Conservation (phyloP, 139 green algal species). For the Chlamydomonas sp. region DNA sequence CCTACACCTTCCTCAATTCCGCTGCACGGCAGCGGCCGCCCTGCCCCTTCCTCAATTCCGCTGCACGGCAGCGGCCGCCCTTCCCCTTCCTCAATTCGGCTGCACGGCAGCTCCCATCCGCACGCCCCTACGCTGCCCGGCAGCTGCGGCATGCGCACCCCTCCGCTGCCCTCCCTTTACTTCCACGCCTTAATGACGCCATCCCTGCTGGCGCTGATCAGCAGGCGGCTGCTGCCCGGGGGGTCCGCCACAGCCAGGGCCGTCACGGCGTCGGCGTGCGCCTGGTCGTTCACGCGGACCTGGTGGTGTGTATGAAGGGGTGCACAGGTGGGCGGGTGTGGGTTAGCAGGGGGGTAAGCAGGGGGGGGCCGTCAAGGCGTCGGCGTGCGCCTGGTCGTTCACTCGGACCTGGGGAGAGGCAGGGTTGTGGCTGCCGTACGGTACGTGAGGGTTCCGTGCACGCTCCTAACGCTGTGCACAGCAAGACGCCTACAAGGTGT, state of each 20-base stretch:
- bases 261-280: conserved; percentile 70
- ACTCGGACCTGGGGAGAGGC: no score
- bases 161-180: conserved; percentile 33
- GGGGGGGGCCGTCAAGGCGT: conserved; percentile 4
- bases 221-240: conserved; percentile 54
- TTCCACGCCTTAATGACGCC: conserved; percentile 90
- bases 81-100: background rate
- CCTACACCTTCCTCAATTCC: no score
- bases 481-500: no score
- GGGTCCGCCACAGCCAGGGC: conserved; percentile 61
- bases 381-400: no score
- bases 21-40: no score
- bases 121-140: background rate
- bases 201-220: conserved; percentile 79
- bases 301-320: conserved; percentile 12
- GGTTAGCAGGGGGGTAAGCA: background rate
- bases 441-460: no score
- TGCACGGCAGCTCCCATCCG: background rate
- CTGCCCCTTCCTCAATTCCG: background rate
- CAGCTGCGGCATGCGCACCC: background rate
- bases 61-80: background rate
- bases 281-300: conserved; percentile 55
- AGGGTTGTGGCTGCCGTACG: no score
- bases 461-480: no score
- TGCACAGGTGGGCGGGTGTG: background rate